These are phyloP conservation scores for Oidium heveae DNA, from an alignment of 2,329 filamentous ascomycete genomes.

Conservation along the genomic window DNA sequence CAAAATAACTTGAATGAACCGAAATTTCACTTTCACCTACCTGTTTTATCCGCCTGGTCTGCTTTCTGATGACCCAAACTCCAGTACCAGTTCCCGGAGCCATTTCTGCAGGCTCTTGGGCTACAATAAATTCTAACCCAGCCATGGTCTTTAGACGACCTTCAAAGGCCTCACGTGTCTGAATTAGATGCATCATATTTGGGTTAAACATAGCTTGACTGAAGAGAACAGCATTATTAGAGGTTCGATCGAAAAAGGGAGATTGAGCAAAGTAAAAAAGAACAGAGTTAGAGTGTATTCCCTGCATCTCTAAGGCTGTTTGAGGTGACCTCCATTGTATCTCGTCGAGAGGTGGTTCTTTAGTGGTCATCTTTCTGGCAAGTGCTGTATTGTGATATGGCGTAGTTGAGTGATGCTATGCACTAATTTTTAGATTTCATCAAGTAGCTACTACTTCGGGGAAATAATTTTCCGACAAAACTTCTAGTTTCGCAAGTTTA, in stretches of 20 bases:
- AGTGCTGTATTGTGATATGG: neutral
- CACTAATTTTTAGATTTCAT: too few species aligned
- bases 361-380: slow-evolving; percentile 17
- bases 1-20: slow-evolving; percentile 34
- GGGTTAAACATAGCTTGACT: slow-evolving; percentile 36
- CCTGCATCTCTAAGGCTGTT: slow-evolving; percentile 21
- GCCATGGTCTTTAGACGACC: slow-evolving; percentile 36
- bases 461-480: neutral
- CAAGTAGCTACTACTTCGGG: neutral
- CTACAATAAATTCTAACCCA: slow-evolving; percentile 40
- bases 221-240: slow-evolving; percentile 39
- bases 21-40: slow-evolving; percentile 31
- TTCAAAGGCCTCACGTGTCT: slow-evolving; percentile 38
- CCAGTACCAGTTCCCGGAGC: slow-evolving; percentile 34
- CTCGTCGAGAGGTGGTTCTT: slow-evolving; percentile 34
- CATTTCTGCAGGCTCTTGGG: slow-evolving; percentile 37
- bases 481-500: neutral
- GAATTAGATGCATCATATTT: slow-evolving; percentile 28
- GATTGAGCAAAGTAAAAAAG: slow-evolving; percentile 43
- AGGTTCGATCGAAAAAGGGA: slow-evolving; percentile 41
- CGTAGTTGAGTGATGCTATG: too few species aligned
- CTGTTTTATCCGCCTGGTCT: slow-evolving; percentile 31
- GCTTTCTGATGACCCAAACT: slow-evolving; percentile 46
- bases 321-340: slow-evolving; percentile 36
- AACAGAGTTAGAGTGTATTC: slow-evolving; percentile 34